These are phyloP conservation scores for Ensete glaucum DNA, from an alignment of 176 grass and related monocot species.

Conservation along the genomic window DNA sequence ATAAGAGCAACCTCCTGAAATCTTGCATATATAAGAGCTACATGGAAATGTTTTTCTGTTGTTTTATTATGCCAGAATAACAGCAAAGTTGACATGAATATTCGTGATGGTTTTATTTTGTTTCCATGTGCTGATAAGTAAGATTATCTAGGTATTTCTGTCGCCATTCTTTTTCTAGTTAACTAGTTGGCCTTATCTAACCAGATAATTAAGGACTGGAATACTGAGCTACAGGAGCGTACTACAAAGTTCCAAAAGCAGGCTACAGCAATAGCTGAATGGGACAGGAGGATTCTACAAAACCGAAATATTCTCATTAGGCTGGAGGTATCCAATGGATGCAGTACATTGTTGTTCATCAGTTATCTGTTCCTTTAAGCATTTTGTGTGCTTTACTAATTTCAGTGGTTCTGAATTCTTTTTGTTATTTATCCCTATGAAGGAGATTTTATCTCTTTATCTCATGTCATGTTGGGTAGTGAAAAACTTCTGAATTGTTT, in stretches of 20 bases:
- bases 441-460: background rate
- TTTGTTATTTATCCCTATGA: background rate
- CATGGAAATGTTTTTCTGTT: background rate
- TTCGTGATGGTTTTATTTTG: background rate
- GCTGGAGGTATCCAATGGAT: slow-evolving; percentile 48
- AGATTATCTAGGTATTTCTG: background rate
- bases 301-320: slow-evolving; percentile 95
- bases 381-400: background rate
- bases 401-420: background rate
- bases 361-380: background rate
- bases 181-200: slow-evolving; percentile 16
- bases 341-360: background rate
- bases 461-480: background rate
- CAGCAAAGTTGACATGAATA: background rate
- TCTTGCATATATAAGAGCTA: no score
- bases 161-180: background rate
- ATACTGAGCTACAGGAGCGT: slow-evolving; percentile 91
- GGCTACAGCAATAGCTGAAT: slow-evolving; percentile 82
- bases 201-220: slow-evolving; percentile 97
- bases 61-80: background rate
- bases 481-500: background rate
- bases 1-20: background rate
- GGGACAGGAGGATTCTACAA: slow-evolving; percentile 96
- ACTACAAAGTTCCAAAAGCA: slow-evolving; percentile 92
- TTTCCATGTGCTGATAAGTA: background rate